These are phyloP conservation scores for Penicillium robsamsonii DNA, from an alignment of 495 filamentous ascomycete genomes.

Conservation along the genomic window DNA sequence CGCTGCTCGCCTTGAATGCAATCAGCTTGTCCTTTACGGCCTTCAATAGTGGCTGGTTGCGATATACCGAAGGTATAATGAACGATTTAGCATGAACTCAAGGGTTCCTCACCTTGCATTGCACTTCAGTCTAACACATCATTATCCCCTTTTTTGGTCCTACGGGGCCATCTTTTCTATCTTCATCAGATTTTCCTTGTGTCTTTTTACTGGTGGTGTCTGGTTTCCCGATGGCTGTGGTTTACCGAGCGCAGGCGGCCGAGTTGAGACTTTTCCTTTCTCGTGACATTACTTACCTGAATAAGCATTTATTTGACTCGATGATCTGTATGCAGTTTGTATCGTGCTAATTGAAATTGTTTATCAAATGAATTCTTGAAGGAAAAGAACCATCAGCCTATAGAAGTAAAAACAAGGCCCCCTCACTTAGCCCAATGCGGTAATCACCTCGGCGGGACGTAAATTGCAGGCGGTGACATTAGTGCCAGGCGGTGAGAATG, in stretches of 20 bases:
- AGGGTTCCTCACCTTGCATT: constrained; percentile 6
- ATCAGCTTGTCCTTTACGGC: background rate
- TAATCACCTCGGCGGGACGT: constrained; percentile 18
- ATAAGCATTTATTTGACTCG: constrained; percentile 10
- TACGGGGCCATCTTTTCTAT: constrained; percentile 8
- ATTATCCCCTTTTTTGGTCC: constrained; percentile 10
- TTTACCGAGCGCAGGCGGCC: background rate
- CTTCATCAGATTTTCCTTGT: constrained; percentile 1
- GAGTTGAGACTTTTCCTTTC: constrained; percentile 8
- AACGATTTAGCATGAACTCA: constrained; percentile 4
- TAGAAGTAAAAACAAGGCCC: background rate
- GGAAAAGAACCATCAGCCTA: background rate
- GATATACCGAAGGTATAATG: constrained; percentile 9
- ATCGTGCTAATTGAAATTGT: constrained; percentile 15
- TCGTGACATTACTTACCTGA: constrained; percentile 15
- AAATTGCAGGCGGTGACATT: constrained; percentile 4
- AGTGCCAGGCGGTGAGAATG: constrained; percentile 16
- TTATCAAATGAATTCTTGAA: background rate
- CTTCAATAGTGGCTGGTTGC: background rate
- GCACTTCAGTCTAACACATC: constrained; percentile 3
- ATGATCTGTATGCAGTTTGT: constrained; percentile 15
- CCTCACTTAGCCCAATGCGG: constrained; percentile 22
- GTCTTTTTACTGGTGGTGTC: constrained; percentile 3
- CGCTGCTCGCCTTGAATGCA: background rate
- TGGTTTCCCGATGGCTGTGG: constrained; percentile 1